Evolutionary conservation across 2,329 filamentous ascomycete species (phyloP), one percentile per base, ranked within the genome.

Genomic region (Trichoderma afroharzianum): DNA sequence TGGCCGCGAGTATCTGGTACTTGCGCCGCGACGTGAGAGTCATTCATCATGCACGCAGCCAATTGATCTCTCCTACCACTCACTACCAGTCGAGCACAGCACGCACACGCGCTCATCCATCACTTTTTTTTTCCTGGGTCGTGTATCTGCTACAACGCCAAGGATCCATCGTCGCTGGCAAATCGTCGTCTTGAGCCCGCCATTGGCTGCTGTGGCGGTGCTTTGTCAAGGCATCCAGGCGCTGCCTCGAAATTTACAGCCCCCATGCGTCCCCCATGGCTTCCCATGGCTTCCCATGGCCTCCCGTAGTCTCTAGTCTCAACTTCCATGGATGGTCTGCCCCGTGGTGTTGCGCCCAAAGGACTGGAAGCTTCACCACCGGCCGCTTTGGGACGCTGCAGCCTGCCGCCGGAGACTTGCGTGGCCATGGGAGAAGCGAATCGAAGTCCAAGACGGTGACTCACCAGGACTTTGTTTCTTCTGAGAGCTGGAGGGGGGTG

Each of bases 131-230:
- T 8, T 43, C 39, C 39, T 26, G 21, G 11, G 28, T 57, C 67
- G 59, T 70, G 71, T 72, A 72, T 72, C 71, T 70, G 71, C 61
- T 70, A 72, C 71, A 71, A 68, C 63, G 63, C 70, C 63, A 71
- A 71, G 47, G 57, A 67, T 59, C 63, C 63, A 43, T 26, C 12
- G 50, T 4, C 21, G n/a, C 47, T 53, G 47, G 47, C 47, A 53
- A 24, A 53, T 53, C 47, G 30, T 21, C 57, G 57, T 59, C 57
- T 59, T 33, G 28, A n/a, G 57, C 53, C 72, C 28, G 30, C 57
- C 66, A 73, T 73, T 73, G 72, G 72, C 67, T 57, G 69, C 63
- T 57, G 72, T 72, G 72, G 59, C 70, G 58, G 66, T 64, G 63
- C 70, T 58, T 58, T 55, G 63, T 61, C 72, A 61, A 73, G 72